phyloP scores from a whole-genome alignment of 345 rosid species.

The Corchorus olitorius region DNA sequence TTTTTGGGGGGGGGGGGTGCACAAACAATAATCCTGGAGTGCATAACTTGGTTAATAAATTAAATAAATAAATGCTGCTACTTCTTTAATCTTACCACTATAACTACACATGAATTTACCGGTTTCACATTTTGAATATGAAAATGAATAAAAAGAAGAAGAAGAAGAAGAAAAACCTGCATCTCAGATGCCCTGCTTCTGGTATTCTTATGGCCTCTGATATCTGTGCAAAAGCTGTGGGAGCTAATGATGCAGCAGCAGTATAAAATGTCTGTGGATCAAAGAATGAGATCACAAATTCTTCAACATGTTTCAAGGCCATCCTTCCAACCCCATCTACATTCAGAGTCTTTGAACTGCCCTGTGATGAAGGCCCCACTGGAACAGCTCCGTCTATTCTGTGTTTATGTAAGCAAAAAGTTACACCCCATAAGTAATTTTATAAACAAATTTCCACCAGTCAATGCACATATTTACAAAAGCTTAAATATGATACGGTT shows the following conservation, averaged over 20 bases:
- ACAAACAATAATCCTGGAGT: too few relatives aligned
- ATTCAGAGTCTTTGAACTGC: conserved; percentile 62
- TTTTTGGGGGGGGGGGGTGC: too few relatives aligned
- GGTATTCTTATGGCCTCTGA: conserved; percentile 85
- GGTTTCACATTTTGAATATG: neutral
- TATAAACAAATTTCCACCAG: neutral
- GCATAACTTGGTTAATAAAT: neutral
- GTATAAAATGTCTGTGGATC: conserved; percentile 67
- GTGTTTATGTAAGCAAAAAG: conserved; percentile 8
- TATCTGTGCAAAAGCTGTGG: conserved; percentile 78
- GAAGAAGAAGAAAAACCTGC: conserved; percentile 57
- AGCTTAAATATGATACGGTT: conserved; percentile 2
- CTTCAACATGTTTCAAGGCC: conserved; percentile 76
- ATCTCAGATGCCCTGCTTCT: conserved; percentile 93
- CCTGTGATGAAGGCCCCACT: conserved; percentile 67
- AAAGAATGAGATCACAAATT: conserved; percentile 60
- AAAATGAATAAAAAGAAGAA: neutral
- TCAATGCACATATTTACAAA: conserved; percentile 7
- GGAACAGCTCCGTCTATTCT: conserved; percentile 72
- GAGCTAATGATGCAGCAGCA: conserved; percentile 71
- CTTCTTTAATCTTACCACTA: neutral
- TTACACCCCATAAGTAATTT: conserved; percentile 1
- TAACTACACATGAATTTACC: neutral
- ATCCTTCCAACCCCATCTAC: conserved; percentile 68
- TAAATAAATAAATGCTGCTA: neutral